Evolutionary conservation across 345 rosid species (phyloP).

Genomic region (Geranium rotundifolium): DNA sequence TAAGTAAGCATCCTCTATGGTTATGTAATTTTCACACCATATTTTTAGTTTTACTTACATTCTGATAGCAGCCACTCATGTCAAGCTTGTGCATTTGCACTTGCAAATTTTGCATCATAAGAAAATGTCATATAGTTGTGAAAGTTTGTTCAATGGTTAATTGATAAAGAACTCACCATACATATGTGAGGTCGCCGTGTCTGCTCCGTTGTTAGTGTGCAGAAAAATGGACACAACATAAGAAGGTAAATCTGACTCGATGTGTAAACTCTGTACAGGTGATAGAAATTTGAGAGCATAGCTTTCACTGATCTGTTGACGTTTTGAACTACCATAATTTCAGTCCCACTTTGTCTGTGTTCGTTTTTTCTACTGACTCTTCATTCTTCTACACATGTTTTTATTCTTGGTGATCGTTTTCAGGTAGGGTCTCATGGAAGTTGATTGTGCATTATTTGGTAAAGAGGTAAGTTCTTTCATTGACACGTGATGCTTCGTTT

Average conservation of each 20-base stretch:
- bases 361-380: not conserved
- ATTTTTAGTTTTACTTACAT: constrained; percentile 21
- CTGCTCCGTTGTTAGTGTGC: too few species aligned
- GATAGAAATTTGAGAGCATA: not conserved
- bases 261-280: too few species aligned
- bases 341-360: not conserved
- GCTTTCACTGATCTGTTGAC: not conserved
- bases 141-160: not conserved
- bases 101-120: not conserved
- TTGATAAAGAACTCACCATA: not conserved
- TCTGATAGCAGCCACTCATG: not conserved
- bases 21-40: constrained; percentile 20
- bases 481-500: too few species aligned
- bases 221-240: too few species aligned
- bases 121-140: not conserved
- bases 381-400: not conserved
- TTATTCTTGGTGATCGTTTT: not conserved
- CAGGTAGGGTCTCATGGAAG: not conserved
- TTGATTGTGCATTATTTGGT: not conserved
- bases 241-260: too few species aligned
- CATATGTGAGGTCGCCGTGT: too few species aligned
- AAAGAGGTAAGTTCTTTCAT: not conserved
- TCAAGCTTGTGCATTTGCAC: not conserved
- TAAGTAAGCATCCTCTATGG: constrained; percentile 24
- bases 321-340: not conserved